Evolutionary conservation across 371 early-diverging fungal genomes (phyloP), one percentile per base, ranked within the genome.

Genomic region (Aphelidium insulamus): DNA sequence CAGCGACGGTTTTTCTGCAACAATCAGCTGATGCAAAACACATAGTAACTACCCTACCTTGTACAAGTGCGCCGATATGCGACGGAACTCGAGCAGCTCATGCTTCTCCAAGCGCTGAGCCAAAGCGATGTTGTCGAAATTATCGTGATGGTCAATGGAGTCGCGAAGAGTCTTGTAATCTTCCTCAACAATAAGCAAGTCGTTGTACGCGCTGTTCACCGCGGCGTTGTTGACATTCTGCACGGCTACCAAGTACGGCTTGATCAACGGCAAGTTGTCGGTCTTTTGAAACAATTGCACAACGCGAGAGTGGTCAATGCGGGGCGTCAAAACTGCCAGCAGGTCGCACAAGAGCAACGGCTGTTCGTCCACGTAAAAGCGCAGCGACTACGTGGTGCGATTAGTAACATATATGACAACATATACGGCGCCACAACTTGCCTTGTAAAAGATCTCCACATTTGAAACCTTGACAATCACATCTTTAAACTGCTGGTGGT

Each of bases 171-270:
- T 68, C 16, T 76, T 69, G 54, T 64, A 90, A 49, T 92, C 91
- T 50, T 90, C 88, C 59, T 91, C 91, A 54, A 91, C 97, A 37
- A 92, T 86, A 39, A 83, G 62, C 34, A 95, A 55, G 35, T 90
- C 92, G 44, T 92, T 83, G 61, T 78, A 78, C 0, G 91, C 88
- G 23, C 62, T 65, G 61, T 91, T 94, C 43, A 95, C 85, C 26
- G 65, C 59, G 64, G 75, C 71, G 68, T 83, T 86, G 60, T 86
- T 88, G 39, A 64, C 68, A 40, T 76, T 58, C 49, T 90, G 91
- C 7, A 87, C 87, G 21, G 86, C 65, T 15, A 84, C 65, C 41
- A 95, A 56, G 51, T 91, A 95, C 28, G 73, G 69, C 45, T 84
- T 86, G 61, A 95, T 82, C 45, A 95, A 52, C 4, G 97, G 92